Base-by-base conservation (phyloP, 495 filamentous ascomycete genomes). In the Aspergillus campestris region DNA sequence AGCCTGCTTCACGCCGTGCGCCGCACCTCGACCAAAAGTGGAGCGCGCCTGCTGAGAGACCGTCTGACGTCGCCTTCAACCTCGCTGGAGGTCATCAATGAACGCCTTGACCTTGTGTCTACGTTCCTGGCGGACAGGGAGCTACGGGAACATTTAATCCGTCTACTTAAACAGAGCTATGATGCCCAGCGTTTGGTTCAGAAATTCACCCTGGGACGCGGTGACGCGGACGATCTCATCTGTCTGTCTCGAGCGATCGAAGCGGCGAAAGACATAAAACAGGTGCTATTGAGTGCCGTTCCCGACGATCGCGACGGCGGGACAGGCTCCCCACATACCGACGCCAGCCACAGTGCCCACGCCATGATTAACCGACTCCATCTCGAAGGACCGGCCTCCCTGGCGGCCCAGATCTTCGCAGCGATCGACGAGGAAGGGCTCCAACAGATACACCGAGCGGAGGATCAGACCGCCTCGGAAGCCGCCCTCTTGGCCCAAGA, bases 391-490 rank as follows among this genome's bases (percentile, higher is more conserved):
- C 89, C 89, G 0, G 66, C 60, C 4, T 61, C 67, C 10, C 75
- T 99, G 5, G 86, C 91, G 3, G 56, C 77, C 30, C 72, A 71
- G 31, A 95, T 99, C 36, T 48, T 75, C 8, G 70, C 74, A 1
- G 80, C 90, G 5, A 94, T 99, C 53, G 94, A 99, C 56, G 94
- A 97, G 66, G 94, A 96, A 57, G 88, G 87, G 0, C 65, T 99
- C 12, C 73, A 82, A 29, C 78, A 87, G 55, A 81, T 84, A 45
- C 89, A 95, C 48, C 75, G 78, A 15, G 71, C 84, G 7, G 82
- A 90, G 55, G 82, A 90, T 49, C 75, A 67, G 45, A 81, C 86
- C 31, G 80, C 79, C 2, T 80, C 76, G 11, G 73, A 83, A 48
- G 78, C 84, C 52, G 77, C 83, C 2, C 77, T 72, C 9, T 62